These are phyloP conservation scores for Pythium biforme DNA, from an alignment of 352 stramenopile species.

Conservation along the genomic window DNA sequence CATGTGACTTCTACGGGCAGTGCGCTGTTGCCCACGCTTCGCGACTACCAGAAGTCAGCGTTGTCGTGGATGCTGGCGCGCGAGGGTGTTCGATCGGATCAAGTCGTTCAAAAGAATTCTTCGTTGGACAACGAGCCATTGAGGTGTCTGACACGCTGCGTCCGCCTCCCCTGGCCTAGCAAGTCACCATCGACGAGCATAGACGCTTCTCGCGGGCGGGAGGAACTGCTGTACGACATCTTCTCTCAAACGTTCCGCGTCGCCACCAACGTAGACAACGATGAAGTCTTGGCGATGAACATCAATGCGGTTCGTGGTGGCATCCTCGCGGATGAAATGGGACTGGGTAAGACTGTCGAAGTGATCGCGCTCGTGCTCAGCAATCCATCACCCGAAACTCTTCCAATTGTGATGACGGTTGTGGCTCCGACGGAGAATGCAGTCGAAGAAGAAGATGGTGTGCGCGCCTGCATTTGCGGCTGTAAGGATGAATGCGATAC, in stretches of 20 bases:
- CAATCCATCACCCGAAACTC: constrained; percentile 26
- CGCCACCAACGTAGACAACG: neutral
- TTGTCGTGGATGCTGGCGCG: constrained; percentile 93
- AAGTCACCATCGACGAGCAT: neutral
- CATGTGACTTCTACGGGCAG: constrained; percentile 20
- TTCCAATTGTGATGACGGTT: constrained; percentile 44
- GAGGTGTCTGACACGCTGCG: constrained; percentile 2
- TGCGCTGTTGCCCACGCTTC: constrained; percentile 80
- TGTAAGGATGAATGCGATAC: constrained; percentile 31
- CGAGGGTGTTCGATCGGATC: constrained; percentile 52
- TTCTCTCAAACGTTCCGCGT: constrained; percentile 5
- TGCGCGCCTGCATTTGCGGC: constrained; percentile 56
- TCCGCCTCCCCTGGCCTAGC: constrained; percentile 8
- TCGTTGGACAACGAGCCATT: neutral
- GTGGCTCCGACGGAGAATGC: constrained; percentile 22
- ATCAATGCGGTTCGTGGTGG: constrained; percentile 50
- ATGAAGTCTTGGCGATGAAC: neutral
- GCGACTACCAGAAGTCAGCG: constrained; percentile 97
- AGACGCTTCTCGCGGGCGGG: neutral
- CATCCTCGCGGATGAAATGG: constrained; percentile 94
- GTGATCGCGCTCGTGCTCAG: constrained; percentile 62
- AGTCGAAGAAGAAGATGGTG: constrained; percentile 9
- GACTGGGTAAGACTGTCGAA: constrained; percentile 85
- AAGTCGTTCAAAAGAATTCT: neutral
- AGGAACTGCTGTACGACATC: constrained; percentile 18